A percentile compares a stretch with the other conserved stretches of the same genome.
These are phyloP conservation scores for Rhododendron williamsianum DNA, from an alignment of 148 eudicot species.

Conservation along the genomic window DNA sequence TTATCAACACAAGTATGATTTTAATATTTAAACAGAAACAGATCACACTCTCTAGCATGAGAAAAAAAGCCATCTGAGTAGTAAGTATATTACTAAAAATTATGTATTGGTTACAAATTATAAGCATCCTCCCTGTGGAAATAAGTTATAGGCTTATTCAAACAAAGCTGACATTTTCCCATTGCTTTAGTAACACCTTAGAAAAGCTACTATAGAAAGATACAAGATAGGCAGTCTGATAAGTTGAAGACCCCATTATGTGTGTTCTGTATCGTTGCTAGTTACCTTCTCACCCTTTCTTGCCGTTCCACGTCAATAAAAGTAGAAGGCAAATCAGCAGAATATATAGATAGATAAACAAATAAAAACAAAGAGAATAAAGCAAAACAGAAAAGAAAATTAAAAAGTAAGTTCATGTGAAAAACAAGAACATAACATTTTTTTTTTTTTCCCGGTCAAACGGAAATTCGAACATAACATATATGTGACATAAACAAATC, in stretches of 20 bases:
- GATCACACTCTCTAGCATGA: not conserved
- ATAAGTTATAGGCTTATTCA: not conserved
- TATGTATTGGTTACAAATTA: not conserved
- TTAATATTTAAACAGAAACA: not conserved
- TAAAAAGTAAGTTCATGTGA: not conserved
- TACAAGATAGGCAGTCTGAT: not conserved
- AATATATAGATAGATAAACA: not conserved
- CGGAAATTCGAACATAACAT: not conserved
- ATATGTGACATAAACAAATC: not conserved
- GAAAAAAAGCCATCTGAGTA: not conserved
- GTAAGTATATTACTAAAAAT: not conserved
- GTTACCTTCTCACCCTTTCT: not conserved
- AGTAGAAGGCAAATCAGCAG: not conserved
- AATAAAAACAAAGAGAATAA: not conserved
- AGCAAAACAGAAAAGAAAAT: not conserved
- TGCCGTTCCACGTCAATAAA: not conserved
- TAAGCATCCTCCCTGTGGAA: not conserved
- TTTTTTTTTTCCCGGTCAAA: no score
- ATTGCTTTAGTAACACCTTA: not conserved
- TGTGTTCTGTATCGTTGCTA: not conserved
- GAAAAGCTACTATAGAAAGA: not conserved
- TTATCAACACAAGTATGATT: slow-evolving; percentile 5
- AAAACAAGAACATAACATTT: not conserved
- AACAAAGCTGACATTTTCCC: not conserved
- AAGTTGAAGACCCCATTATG: not conserved